phyloP scores from a whole-genome alignment of 108 stramenopile species.

The Cyclotella choctawhatcheeana region DNA sequence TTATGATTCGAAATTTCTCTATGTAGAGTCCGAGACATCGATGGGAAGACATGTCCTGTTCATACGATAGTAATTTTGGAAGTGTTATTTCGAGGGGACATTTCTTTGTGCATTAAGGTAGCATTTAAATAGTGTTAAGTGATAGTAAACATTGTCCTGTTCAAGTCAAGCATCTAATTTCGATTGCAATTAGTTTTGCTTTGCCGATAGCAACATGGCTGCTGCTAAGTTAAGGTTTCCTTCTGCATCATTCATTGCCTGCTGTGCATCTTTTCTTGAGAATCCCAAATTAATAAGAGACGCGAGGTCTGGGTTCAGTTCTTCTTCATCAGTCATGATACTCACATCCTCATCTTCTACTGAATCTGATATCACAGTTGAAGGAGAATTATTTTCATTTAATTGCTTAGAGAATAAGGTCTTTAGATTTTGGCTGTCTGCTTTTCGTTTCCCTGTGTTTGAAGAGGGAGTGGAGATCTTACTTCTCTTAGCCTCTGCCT shows the following conservation, averaged over 20 bases:
- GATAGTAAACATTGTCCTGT: background rate
- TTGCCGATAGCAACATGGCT: constrained; percentile 41
- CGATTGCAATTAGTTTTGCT: background rate
- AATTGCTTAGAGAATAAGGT: background rate
- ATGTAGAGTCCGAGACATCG: background rate
- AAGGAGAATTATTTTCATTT: background rate
- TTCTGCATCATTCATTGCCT: constrained; percentile 31
- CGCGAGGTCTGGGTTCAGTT: constrained; percentile 2
- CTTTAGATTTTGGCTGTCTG: background rate
- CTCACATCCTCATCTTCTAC: too few relatives aligned
- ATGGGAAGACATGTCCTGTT: too few relatives aligned
- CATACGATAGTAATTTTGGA: too few relatives aligned
- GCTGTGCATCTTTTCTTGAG: constrained; percentile 14
- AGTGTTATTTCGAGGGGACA: background rate
- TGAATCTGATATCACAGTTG: too few relatives aligned
- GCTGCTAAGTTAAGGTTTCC: constrained; percentile 37
- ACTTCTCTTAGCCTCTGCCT: constrained; percentile 8
- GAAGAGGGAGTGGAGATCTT: constrained; percentile 12
- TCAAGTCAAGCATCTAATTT: background rate
- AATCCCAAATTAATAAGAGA: constrained; percentile 46
- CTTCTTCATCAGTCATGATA: too few relatives aligned
- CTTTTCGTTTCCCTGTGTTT: background rate
- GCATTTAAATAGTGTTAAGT: background rate
- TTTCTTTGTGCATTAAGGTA: background rate
- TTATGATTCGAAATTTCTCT: background rate